Conservation (phyloP, 805 yeast genomes). For the Phaffomyces opuntiae region DNA sequence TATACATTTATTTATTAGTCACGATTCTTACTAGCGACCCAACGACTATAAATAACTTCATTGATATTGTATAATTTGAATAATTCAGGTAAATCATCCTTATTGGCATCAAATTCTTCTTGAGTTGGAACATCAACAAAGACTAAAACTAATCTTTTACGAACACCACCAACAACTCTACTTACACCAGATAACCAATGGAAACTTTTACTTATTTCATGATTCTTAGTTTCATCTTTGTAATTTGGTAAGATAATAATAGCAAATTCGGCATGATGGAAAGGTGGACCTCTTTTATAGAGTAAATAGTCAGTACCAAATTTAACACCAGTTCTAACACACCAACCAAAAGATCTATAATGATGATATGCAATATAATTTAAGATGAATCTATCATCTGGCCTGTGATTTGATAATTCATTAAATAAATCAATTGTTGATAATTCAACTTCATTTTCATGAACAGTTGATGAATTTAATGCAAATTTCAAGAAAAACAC, state of each 20-base stretch:
- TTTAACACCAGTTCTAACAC: conserved; percentile 85
- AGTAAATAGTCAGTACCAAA: conserved; percentile 84
- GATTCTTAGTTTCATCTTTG: conserved; percentile 25
- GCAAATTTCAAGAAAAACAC: conserved; percentile 61
- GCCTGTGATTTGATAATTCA: conserved; percentile 3
- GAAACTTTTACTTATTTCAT: conserved; percentile 31
- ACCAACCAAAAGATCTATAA: conserved; percentile 88
- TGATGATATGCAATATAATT: conserved; percentile 76
- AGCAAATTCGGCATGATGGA: conserved; percentile 88
- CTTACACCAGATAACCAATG: conserved; percentile 62
- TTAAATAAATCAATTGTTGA: conserved; percentile 12
- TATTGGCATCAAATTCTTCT: conserved; percentile 22
- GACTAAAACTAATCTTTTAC: conserved; percentile 64
- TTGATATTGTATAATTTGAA: conserved; percentile 43
- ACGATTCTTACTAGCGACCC: conserved; percentile 82
- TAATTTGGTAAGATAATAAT: conserved; percentile 41
- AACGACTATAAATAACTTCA: conserved; percentile 68
- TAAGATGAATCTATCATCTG: conserved; percentile 23
- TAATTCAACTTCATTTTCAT: conserved; percentile 13
- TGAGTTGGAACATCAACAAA: conserved; percentile 52
- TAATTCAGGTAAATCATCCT: conserved; percentile 25
- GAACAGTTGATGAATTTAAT: conserved; percentile 39
- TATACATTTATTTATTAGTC: conserved; percentile 35
- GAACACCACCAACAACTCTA: conserved; percentile 83
- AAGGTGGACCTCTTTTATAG: conserved; percentile 91